Evolutionary conservation across 2,329 filamentous ascomycete genomes (phyloP), one percentile per base, ranked within the genome.

Genomic region (Colletotrichum sp.): DNA sequence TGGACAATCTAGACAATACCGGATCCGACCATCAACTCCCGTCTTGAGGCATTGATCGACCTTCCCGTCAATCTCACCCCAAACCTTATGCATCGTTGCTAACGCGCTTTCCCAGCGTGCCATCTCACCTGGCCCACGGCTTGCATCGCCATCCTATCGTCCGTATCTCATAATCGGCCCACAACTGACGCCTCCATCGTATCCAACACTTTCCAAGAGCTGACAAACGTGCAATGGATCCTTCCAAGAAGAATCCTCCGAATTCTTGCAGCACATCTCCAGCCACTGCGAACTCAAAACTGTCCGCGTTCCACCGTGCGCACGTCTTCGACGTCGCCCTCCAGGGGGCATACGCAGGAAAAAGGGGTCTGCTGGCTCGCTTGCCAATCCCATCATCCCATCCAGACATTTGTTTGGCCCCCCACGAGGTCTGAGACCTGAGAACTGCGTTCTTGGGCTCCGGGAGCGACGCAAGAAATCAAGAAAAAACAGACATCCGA

Each of bases 41-140:
- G 68, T 66, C 68, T 66, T 30, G 32, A 61, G 61, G 68, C 68
- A 74, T 72, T 71, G 73, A 68, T 75, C 69, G 70, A 57, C 70
- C 32, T 39, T 75, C 44, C 57, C 69, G 69, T 57, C 16, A 72
- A 75, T 73, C 39, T 69, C 30, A 68, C 57, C 44, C 44, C 36
- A 57, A 68, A 72, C 69, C 73, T 68, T 61, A 48, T 66, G 52
- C 32, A 55, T 59, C 60, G 59, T 65, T 30, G n/a, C 52, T 39
- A 44, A 19, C 25, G 25, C 28, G 36, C 4, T 22, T 25, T 52
- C 30, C 48, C 48, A 63, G 15, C 65, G 59, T 55, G 66, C 22
- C 72, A 59, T 61, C 36, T 57, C 59, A 16, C 25, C 32, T 48
- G 11, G 44, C n/a, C 44, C 12, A 11, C 44, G n/a, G 44, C 44